Conservation (phyloP, 75 land plant species). For the Azolla pinnata region DNA sequence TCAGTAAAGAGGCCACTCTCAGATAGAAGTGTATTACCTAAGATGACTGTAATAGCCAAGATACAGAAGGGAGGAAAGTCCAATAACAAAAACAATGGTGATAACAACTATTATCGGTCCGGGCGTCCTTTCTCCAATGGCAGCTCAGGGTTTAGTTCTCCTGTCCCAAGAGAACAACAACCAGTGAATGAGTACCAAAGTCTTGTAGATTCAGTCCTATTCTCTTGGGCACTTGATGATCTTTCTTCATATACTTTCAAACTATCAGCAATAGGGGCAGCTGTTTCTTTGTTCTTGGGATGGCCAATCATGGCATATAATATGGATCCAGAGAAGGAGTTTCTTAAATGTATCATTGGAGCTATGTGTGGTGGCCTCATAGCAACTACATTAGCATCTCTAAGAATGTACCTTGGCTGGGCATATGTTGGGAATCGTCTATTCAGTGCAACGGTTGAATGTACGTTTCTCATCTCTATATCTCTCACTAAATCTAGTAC, state of each 20-base stretch:
- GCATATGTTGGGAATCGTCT: slow-evolving; percentile 93
- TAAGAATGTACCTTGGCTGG: slow-evolving; percentile 93
- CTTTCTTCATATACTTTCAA: slow-evolving; percentile 35
- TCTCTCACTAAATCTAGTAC: no score
- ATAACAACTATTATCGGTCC: background rate
- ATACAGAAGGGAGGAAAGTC: slow-evolving; percentile 3
- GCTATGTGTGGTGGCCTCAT: slow-evolving; percentile 65
- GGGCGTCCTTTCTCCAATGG: slow-evolving; percentile 40
- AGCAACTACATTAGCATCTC: slow-evolving; percentile 55
- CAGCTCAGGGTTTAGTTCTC: slow-evolving; percentile 36
- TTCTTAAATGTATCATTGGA: slow-evolving; percentile 29
- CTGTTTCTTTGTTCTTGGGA: slow-evolving; percentile 59
- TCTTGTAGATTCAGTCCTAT: slow-evolving; percentile 50
- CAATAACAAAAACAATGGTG: slow-evolving; percentile 2
- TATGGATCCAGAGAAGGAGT: slow-evolving; percentile 32
- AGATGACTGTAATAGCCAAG: slow-evolving; percentile 1
- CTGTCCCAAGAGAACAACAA: slow-evolving; percentile 85
- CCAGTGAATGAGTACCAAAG: slow-evolving; percentile 84
- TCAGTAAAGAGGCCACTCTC: no score
- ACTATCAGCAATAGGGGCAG: slow-evolving; percentile 42
- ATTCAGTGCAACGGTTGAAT: slow-evolving; percentile 94
- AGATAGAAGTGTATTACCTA: no score
- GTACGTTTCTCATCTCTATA: slow-evolving; percentile 25
- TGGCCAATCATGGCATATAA: slow-evolving; percentile 64
- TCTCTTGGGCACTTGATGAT: slow-evolving; percentile 83